These are phyloP conservation scores for Triangularia verruculosa DNA, from an alignment of 2,329 filamentous ascomycete species.

Conservation along the genomic window DNA sequence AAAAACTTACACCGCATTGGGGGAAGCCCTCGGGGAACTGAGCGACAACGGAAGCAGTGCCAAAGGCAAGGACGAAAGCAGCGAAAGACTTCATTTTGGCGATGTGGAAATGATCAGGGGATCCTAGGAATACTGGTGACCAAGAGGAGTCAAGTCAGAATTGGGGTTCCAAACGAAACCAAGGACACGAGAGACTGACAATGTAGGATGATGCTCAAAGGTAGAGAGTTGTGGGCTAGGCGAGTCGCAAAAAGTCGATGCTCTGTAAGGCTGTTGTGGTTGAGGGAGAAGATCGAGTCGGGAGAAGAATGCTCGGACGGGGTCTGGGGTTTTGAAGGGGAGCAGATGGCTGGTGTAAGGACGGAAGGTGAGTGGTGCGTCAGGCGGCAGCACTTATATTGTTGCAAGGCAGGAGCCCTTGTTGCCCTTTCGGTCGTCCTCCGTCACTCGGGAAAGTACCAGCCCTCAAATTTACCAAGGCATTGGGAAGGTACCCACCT, in stretches of 20 bases:
- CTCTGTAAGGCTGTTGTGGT: slow-evolving; percentile 2
- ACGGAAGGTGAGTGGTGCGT: neutral
- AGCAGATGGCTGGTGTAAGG: slow-evolving; percentile 2
- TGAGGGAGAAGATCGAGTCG: slow-evolving; percentile 6
- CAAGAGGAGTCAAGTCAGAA: slow-evolving; percentile 11
- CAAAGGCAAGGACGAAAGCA: slow-evolving; percentile 38
- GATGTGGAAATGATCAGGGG: slow-evolving; percentile 15
- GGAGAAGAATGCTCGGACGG: neutral
- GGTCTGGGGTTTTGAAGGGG: neutral
- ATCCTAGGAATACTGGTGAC: slow-evolving; percentile 10
- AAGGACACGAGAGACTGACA: slow-evolving; percentile 6
- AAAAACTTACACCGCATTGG: slow-evolving; percentile 50
- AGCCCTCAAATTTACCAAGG: slow-evolving; percentile 8
- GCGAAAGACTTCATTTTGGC: slow-evolving; percentile 49
- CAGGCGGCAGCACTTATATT: slow-evolving; percentile 18
- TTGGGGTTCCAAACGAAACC: neutral
- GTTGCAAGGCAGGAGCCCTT: slow-evolving; percentile 14
- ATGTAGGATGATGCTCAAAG: neutral
- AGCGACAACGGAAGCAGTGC: slow-evolving; percentile 41
- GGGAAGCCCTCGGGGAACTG: slow-evolving; percentile 41
- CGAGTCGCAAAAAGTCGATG: slow-evolving; percentile 1
- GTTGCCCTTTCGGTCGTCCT: neutral
- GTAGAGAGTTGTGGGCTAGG: neutral
- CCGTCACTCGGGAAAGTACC: slow-evolving; percentile 1
- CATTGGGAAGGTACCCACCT: neutral